Evolutionary conservation across 768 basidiomycete species (phyloP), one percentile per base, ranked within the genome.

Genomic region (Termitomyces sp.): DNA sequence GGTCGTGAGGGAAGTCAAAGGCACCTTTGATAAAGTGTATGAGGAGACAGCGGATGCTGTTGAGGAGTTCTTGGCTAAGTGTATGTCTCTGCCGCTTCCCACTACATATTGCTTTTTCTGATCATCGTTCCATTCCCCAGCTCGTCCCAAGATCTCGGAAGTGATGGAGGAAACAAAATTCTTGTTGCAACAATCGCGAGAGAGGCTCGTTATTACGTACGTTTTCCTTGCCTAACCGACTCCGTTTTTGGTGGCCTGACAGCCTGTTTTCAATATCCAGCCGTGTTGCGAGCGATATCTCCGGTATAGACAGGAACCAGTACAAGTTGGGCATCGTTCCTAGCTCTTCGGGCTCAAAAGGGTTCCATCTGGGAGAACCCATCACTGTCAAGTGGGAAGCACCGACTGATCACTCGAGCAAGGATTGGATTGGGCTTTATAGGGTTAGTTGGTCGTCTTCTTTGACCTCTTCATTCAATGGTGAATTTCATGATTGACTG

Each of bases 371-470:
- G 48, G 97, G 97, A 34, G 93, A 98, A 69, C 87, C 91, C 1
- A 94, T 99, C 64, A 79, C 72, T 2, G 80, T 99, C 46, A 82
- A 82, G 47, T 98, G 95, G 95, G 84, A 86, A 62, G 95, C 92
- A 1, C 95, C 96, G 1, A 73, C 77, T 36, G 82, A 84, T 54
- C 96, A 98, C 68, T 95, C 95, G 13, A 82, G 91, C 13, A 85
- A 86, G 64, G 97, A 99, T 70, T 98, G 97, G 97, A 90, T 99
- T 66, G 97, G 95, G 14, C 83, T 98, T 26, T 94, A 94, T 68
- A 81, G 88, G 69, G 91, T 91, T 64, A 40, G 77, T 68, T 47
- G 50, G 48, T 2, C 14, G 52, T 47, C 33, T 55, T 50, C 52
- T 18, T 39, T 59, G 24, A 52, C 42, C 36, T 42, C 54, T 26